A percentile compares a stretch with the other conserved stretches of the same genome.
Evolutionary conservation across 768 basidiomycete genomes (phyloP).

Genomic region (Agrocybe chaxingu): DNA sequence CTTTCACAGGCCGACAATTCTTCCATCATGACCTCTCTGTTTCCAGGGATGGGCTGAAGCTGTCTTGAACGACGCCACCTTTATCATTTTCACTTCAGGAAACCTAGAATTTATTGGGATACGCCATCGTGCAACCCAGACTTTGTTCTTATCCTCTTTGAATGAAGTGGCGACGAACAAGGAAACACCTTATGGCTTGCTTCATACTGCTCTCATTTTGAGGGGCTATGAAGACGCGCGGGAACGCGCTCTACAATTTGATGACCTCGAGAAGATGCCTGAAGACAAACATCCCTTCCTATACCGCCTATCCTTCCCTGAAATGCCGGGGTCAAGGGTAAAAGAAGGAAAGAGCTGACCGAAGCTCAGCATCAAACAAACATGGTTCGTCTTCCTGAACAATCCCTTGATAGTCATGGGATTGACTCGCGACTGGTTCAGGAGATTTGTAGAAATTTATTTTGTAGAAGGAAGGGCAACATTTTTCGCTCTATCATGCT

Average conservation of each 20-base stretch:
- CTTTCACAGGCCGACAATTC: neutral
- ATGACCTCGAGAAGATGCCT: neutral
- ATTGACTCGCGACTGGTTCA: neutral
- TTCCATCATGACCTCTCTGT: neutral
- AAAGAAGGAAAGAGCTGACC: neutral
- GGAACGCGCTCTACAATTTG: neutral
- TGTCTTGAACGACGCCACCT: constrained; percentile 5
- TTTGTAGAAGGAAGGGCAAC: neutral
- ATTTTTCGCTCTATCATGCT: neutral
- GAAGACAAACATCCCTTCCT: neutral
- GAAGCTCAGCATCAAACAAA: neutral
- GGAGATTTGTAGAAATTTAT: neutral
- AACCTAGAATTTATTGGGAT: neutral
- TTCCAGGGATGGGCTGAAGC: constrained; percentile 6
- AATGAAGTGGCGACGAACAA: neutral
- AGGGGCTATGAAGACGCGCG: neutral
- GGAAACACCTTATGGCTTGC: neutral
- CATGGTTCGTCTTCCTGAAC: neutral
- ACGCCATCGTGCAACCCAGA: constrained; percentile 5
- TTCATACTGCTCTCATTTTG: neutral
- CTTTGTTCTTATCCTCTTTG: constrained; percentile 3
- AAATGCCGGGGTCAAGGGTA: neutral
- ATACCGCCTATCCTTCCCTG: neutral
- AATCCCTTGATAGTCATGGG: neutral
- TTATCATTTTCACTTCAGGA: constrained; percentile 1